These are phyloP conservation scores for Fusarium circinatum DNA, from an alignment of 2,329 filamentous ascomycete genomes.

Conservation along the genomic window DNA sequence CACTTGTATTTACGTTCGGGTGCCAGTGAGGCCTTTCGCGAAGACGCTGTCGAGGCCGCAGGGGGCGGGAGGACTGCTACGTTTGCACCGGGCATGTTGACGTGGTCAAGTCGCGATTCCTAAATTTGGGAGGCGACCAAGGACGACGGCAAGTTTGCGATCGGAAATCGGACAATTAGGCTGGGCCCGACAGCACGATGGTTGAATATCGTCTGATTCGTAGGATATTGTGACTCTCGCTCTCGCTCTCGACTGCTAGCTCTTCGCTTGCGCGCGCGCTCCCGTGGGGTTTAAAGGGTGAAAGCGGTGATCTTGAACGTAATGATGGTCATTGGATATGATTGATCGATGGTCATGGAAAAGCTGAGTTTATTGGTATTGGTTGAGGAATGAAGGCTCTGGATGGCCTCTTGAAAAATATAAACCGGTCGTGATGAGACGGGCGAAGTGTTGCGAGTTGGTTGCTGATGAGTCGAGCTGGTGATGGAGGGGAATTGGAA, in stretches of 20 bases:
- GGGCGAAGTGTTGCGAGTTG: conserved; percentile 39
- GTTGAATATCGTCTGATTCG: conserved; percentile 66
- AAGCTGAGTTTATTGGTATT: conserved; percentile 48
- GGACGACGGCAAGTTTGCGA: conserved; percentile 41
- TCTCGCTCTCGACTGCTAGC: conserved; percentile 53
- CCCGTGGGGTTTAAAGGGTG: conserved; percentile 79
- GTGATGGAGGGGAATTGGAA: conserved; percentile 37
- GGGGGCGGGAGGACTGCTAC: conserved; percentile 72
- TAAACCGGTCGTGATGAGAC: conserved; percentile 45
- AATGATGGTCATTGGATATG: conserved; percentile 63
- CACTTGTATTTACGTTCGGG: conserved; percentile 99
- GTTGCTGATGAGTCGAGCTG: conserved; percentile 41
- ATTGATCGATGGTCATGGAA: conserved; percentile 56
- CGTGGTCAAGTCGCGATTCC: conserved; percentile 49
- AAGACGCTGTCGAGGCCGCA: conserved; percentile 74
- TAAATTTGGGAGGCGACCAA: conserved; percentile 34
- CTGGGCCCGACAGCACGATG: conserved; percentile 59
- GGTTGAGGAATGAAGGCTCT: conserved; percentile 44
- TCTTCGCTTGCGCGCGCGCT: conserved; percentile 71
- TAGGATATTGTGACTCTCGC: conserved; percentile 44
- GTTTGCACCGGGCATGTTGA: conserved; percentile 76
- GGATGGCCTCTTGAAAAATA: conserved; percentile 43
- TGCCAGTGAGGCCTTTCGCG: conserved; percentile 79
- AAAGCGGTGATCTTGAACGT: conserved; percentile 63
- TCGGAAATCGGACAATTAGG: conserved; percentile 40